Conservation (phyloP, 306 rosid species). For the Rosa lucieae region DNA sequence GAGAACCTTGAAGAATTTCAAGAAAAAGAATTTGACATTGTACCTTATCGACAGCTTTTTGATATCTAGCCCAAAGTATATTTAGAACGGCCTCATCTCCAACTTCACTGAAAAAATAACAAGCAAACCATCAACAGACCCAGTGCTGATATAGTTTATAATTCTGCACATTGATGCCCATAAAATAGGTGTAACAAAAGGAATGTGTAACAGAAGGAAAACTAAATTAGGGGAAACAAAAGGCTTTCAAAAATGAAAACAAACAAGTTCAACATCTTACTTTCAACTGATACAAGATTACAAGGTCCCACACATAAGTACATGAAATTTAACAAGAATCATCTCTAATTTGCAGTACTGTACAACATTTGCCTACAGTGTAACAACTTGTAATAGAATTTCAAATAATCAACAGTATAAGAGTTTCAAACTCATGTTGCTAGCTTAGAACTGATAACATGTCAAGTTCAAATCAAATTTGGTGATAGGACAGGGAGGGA, state of each 20-base stretch:
- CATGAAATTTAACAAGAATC: not conserved
- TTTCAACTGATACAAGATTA: not conserved
- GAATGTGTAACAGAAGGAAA: not conserved
- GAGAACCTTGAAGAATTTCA: slow-evolving; percentile 24
- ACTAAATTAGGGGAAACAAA: not conserved
- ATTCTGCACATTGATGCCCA: not conserved
- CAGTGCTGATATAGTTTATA: not conserved
- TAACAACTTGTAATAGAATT: not conserved
- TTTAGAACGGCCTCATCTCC: slow-evolving; percentile 90
- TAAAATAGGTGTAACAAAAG: not conserved
- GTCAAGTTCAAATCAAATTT: not conserved
- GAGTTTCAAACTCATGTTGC: not conserved
- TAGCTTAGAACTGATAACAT: not conserved
- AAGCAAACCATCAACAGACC: not conserved
- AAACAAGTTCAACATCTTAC: not conserved
- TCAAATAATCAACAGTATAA: not conserved
- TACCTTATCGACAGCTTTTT: slow-evolving; percentile 74
- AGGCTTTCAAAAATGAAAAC: not conserved
- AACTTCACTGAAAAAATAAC: slow-evolving; percentile 54
- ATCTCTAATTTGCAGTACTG: not conserved
- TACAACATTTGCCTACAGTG: not conserved
- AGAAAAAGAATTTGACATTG: not conserved
- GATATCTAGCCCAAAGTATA: slow-evolving; percentile 86
- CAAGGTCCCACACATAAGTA: not conserved
- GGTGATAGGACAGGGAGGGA: not conserved